phyloP scores from a whole-genome alignment of 202 grass and related monocot genomes.

The Musa balbisiana region DNA sequence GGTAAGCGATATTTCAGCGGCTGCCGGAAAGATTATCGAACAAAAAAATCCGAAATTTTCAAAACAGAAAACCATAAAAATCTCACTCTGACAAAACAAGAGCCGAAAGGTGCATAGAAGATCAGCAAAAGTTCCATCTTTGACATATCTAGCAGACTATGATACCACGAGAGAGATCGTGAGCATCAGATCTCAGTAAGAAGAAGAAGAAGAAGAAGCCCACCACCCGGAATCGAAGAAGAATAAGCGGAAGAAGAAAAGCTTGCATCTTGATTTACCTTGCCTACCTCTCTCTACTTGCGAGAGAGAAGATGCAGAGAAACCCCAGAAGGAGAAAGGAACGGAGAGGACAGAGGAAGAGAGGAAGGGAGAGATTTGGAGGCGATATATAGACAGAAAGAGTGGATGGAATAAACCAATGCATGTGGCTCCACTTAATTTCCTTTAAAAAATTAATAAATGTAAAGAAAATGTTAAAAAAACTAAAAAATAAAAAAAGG shows the following conservation, averaged over 20 bases:
- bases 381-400: not conserved
- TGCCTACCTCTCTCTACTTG: not conserved
- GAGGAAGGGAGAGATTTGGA: not conserved
- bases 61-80: not conserved
- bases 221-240: not conserved
- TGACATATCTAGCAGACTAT: not conserved
- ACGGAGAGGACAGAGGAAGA: not conserved
- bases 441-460: not conserved
- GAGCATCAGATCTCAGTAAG: not conserved
- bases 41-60: not conserved
- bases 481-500: not conserved
- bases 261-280: not conserved
- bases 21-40: not conserved
- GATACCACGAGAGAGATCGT: not conserved
- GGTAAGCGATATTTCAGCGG: not conserved
- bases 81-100: not conserved
- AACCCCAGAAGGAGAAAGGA: not conserved
- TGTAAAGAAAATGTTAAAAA: not conserved
- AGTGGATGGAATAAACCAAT: too few relatives aligned
- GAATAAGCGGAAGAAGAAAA: not conserved
- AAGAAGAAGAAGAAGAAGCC: not conserved
- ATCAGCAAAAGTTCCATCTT: not conserved
- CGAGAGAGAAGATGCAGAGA: not conserved
- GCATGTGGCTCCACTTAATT: too few relatives aligned
- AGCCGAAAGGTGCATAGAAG: not conserved